A percentile compares a stretch with the other conserved stretches of the same genome.
Evolutionary conservation across 805 yeast genomes (phyloP).

Genomic region (Pichia scutulata): DNA sequence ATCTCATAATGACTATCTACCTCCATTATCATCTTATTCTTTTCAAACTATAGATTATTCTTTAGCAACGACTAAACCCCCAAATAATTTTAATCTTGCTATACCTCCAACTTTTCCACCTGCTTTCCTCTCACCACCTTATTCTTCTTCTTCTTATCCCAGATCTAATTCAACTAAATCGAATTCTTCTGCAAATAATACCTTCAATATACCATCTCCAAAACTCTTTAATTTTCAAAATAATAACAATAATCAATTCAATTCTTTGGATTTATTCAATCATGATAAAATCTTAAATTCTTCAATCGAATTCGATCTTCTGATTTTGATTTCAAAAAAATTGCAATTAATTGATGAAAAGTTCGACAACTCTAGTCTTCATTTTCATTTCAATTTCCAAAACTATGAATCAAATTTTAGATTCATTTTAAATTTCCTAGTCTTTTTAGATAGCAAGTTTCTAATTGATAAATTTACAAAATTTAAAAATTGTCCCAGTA

Average conservation of each 20-base stretch:
- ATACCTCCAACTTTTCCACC: neutral
- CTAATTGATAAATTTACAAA: constrained; percentile 19
- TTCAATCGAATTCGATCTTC: constrained; percentile 3
- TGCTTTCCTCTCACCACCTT: neutral
- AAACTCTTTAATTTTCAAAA: neutral
- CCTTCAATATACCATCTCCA: neutral
- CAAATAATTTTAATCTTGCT: neutral
- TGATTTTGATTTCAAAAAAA: constrained; percentile 2
- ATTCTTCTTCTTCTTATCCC: too few species aligned
- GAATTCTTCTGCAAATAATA: neutral
- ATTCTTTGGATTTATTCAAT: neutral
- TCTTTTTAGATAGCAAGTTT: constrained; percentile 4
- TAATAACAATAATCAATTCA: neutral
- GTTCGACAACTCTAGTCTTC: too few species aligned
- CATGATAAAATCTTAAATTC: neutral
- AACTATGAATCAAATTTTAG: neutral
- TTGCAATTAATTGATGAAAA: constrained; percentile 4
- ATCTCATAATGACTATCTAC: neutral
- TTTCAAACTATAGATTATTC: neutral
- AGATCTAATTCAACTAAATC: neutral
- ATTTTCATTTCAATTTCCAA: neutral
- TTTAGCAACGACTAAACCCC: neutral
- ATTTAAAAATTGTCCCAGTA: constrained; percentile 14
- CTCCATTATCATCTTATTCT: neutral
- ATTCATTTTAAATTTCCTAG: neutral